Conservation (phyloP, 768 basidiomycete species). For the Tephrocybe sp. region DNA sequence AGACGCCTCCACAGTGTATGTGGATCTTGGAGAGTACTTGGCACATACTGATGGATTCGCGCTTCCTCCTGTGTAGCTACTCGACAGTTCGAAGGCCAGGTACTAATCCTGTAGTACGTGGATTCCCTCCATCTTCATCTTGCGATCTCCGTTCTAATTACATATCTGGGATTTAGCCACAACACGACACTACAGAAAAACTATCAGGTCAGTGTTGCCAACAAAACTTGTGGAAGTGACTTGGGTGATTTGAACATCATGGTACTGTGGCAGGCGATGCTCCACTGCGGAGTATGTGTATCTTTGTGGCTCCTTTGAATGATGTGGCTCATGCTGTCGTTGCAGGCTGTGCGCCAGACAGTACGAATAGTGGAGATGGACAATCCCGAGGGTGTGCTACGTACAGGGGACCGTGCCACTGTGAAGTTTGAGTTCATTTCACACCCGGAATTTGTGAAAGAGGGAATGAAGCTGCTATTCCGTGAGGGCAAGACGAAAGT, state of each 20-base stretch:
- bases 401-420: slow-evolving; percentile 93
- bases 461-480: slow-evolving; percentile 91
- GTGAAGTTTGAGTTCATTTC: slow-evolving; percentile 96
- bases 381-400: slow-evolving; percentile 82
- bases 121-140: not conserved
- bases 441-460: slow-evolving; percentile 88
- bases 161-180: slow-evolving; percentile 49
- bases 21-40: not conserved
- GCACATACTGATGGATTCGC: not conserved
- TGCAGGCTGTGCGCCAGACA: slow-evolving; percentile 85
- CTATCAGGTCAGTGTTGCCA: slow-evolving; percentile 67
- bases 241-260: not conserved
- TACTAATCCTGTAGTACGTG: slow-evolving; percentile 87
- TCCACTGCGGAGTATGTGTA: slow-evolving; percentile 82
- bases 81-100: slow-evolving; percentile 88
- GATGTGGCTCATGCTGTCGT: slow-evolving; percentile 1
- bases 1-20: slow-evolving; percentile 73
- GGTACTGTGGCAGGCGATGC: slow-evolving; percentile 62
- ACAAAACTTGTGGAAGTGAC: not conserved
- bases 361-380: slow-evolving; percentile 91
- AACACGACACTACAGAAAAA: slow-evolving; percentile 92
- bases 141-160: not conserved
- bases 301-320: not conserved
- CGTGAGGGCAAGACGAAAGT: slow-evolving; percentile 97
- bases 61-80: slow-evolving; percentile 55